Evolutionary conservation across 1,284 basidiomycete genomes (phyloP).

Genomic region (Trametes pubescens): DNA sequence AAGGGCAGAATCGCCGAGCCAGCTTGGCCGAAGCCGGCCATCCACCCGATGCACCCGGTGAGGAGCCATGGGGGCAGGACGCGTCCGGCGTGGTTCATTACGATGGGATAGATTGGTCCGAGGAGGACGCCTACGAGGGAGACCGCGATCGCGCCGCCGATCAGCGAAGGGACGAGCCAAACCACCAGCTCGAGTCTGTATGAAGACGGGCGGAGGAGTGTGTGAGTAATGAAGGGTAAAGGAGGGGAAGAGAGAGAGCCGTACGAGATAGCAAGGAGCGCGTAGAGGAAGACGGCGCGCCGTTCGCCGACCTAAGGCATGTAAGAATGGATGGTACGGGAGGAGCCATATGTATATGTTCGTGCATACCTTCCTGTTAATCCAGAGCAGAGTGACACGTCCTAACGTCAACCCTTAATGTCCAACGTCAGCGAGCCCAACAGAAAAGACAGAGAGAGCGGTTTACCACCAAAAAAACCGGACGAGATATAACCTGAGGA

Average conservation of each 20-base stretch:
- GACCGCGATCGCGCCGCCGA: slow-evolving; percentile 61
- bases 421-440: neutral
- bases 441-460: neutral
- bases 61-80: slow-evolving; percentile 60
- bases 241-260: slow-evolving; percentile 8
- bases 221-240: neutral
- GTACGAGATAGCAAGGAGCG: slow-evolving; percentile 46
- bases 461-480: slow-evolving; percentile 59
- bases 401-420: slow-evolving; percentile 51
- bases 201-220: neutral
- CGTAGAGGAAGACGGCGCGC: slow-evolving; percentile 50
- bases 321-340: neutral
- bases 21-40: slow-evolving; percentile 60
- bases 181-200: slow-evolving; percentile 60
- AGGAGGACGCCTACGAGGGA: slow-evolving; percentile 61
- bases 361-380: slow-evolving; percentile 54
- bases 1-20: slow-evolving; percentile 65
- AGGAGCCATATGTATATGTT: neutral
- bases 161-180: slow-evolving; percentile 68
- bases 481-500: slow-evolving; percentile 59
- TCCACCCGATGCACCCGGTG: slow-evolving; percentile 66
- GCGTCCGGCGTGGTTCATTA: slow-evolving; percentile 57
- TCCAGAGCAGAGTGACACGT: slow-evolving; percentile 54
- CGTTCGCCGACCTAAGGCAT: slow-evolving; percentile 51
- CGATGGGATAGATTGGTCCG: slow-evolving; percentile 62